Conservation (phyloP, 2,329 filamentous ascomycete species). For the Phialophora tarda region DNA sequence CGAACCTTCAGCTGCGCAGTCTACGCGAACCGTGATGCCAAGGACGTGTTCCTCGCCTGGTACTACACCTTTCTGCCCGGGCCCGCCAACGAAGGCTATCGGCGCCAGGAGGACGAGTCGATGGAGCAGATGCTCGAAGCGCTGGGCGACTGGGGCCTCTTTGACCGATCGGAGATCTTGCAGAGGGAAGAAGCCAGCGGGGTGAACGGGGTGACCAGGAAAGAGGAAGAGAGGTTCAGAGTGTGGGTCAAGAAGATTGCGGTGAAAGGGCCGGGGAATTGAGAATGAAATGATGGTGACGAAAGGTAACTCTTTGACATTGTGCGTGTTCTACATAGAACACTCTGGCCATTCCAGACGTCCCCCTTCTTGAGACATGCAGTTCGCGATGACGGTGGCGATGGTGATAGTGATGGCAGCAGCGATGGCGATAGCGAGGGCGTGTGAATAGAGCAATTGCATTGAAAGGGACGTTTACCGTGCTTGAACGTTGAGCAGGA, state of each 20-base stretch:
- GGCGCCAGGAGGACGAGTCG: constrained; percentile 30
- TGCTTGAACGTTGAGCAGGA: too few relatives aligned
- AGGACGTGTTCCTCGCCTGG: constrained; percentile 35
- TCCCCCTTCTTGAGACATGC: background rate
- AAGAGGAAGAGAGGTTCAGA: constrained; percentile 32
- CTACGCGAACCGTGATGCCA: constrained; percentile 37
- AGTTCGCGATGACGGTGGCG: background rate
- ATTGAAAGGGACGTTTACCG: too few relatives aligned
- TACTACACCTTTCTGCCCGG: constrained; percentile 31
- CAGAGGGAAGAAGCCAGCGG: constrained; percentile 1
- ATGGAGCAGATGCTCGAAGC: constrained; percentile 31
- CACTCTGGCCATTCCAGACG: background rate
- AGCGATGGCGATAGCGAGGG: background rate
- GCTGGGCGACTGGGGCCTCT: constrained; percentile 24
- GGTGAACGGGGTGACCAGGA: background rate
- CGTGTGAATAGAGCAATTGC: background rate
- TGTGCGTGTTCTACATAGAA: background rate
- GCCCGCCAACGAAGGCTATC: constrained; percentile 32
- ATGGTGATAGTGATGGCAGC: background rate
- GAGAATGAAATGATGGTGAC: constrained; percentile 10
- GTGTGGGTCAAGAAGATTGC: constrained; percentile 36
- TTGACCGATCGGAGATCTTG: constrained; percentile 29
- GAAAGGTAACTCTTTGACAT: background rate
- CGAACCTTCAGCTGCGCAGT: constrained; percentile 29
- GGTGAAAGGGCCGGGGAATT: constrained; percentile 37